Evolutionary conservation across 768 basidiomycete species (phyloP).

Genomic region (Pleurotus platypus): DNA sequence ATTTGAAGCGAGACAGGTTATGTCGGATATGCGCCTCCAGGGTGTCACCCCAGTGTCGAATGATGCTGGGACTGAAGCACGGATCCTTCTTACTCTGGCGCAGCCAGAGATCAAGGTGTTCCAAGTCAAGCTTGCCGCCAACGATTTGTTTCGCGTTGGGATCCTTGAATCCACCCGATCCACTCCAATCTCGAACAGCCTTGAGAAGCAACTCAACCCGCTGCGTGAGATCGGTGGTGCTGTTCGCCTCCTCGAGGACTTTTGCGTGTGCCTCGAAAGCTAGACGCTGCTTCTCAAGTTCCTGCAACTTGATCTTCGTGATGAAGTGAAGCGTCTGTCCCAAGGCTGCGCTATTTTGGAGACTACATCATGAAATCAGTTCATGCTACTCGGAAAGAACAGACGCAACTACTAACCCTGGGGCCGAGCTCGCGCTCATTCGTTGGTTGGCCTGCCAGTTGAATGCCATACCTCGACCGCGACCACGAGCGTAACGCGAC

Average conservation of each 20-base stretch:
- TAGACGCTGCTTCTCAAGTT: constrained; percentile 35
- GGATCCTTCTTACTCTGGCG: constrained; percentile 38
- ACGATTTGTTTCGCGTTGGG: constrained; percentile 6
- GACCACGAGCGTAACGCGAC: too few relatives aligned
- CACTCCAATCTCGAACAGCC: constrained; percentile 30
- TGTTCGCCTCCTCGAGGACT: constrained; percentile 24
- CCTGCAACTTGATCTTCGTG: constrained; percentile 39
- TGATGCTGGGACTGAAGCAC: constrained; percentile 29
- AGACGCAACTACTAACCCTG: too few relatives aligned
- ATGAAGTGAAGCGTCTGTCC: constrained; percentile 39
- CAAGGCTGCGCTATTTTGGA: constrained; percentile 18
- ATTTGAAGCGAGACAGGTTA: constrained; percentile 32
- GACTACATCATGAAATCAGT: neutral
- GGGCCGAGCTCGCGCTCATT: too few relatives aligned
- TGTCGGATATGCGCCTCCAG: constrained; percentile 37
- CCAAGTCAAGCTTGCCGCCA: constrained; percentile 22
- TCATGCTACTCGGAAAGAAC: too few relatives aligned
- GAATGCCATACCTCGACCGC: too few relatives aligned
- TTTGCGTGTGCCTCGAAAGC: constrained; percentile 30
- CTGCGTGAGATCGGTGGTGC: constrained; percentile 15
- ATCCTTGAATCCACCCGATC: constrained; percentile 18
- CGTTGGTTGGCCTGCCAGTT: too few relatives aligned
- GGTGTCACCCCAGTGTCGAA: constrained; percentile 32
- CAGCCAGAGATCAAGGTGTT: constrained; percentile 30
- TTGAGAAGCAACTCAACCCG: constrained; percentile 32